Conservation (phyloP, 2,329 filamentous ascomycete genomes). For the Leptodontidium sp. region DNA sequence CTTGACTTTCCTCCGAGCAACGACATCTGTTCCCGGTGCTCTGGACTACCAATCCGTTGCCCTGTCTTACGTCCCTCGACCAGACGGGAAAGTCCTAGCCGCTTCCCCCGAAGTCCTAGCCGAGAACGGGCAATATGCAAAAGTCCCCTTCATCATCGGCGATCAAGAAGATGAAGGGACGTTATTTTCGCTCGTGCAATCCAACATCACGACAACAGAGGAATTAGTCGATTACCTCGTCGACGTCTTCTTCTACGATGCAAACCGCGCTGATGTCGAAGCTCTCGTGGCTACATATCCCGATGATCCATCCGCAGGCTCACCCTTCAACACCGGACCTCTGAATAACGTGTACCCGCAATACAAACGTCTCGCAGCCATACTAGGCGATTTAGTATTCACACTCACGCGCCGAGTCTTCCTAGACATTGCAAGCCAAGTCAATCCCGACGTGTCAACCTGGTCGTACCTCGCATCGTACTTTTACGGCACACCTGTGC, state of each 20-base stretch:
- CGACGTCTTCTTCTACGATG: constrained; percentile 65
- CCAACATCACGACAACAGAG: constrained; percentile 69
- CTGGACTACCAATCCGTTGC: constrained; percentile 73
- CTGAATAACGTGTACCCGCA: constrained; percentile 79
- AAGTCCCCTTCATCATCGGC: constrained; percentile 71
- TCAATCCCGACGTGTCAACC: constrained; percentile 64
- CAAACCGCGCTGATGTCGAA: constrained; percentile 59
- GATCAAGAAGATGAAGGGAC: constrained; percentile 86
- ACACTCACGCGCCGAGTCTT: constrained; percentile 74
- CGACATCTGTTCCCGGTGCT: constrained; percentile 74
- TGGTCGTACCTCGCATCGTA: constrained; percentile 84
- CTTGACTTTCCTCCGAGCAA: constrained; percentile 68
- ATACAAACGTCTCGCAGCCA: constrained; percentile 79
- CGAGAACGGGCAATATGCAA: constrained; percentile 60
- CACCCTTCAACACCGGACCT: constrained; percentile 73
- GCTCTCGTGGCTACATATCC: constrained; percentile 70
- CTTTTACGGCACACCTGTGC: constrained; percentile 71
- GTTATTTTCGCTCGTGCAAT: constrained; percentile 74
- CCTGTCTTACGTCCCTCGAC: constrained; percentile 77
- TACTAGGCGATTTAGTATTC: constrained; percentile 79
- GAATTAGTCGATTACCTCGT: constrained; percentile 69
- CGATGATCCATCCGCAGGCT: constrained; percentile 58
- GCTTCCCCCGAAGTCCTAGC: constrained; percentile 69
- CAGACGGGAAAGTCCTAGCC: constrained; percentile 70
- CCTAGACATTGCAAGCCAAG: constrained; percentile 56